Evolutionary conservation across 805 yeast genomes (phyloP).

Genomic region (Grigorovia humatica): DNA sequence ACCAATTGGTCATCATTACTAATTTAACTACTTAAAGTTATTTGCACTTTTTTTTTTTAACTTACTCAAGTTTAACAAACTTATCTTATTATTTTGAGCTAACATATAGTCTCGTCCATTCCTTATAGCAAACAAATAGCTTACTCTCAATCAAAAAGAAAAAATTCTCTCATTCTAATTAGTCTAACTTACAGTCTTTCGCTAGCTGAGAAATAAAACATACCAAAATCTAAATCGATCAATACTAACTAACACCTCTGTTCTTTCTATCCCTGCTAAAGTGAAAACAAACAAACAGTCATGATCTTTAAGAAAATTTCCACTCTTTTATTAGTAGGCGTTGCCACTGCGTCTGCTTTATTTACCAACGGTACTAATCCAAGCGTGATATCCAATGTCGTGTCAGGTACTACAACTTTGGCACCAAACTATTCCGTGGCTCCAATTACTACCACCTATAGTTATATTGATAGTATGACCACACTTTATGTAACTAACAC

Average conservation of each 20-base stretch:
- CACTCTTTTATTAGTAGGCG: conserved; percentile 5
- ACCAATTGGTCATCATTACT: background rate
- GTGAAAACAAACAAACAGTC: background rate
- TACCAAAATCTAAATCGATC: background rate
- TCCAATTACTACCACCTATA: conserved; percentile 9
- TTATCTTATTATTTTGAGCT: conserved; percentile 4
- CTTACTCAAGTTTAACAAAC: background rate
- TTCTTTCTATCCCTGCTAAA: conserved; percentile 1
- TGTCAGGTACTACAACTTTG: conserved; percentile 10
- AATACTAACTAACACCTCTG: background rate
- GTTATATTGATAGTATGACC: conserved; percentile 18
- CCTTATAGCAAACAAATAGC: conserved; percentile 4
- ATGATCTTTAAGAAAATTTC: conserved; percentile 8
- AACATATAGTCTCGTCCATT: conserved; percentile 16
- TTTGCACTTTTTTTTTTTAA: background rate
- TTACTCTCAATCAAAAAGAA: background rate
- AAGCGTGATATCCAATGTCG: background rate
- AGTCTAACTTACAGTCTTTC: conserved; percentile 2
- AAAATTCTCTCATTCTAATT: background rate
- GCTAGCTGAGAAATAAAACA: background rate
- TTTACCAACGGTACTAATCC: conserved; percentile 12
- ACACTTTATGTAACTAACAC: conserved; percentile 20
- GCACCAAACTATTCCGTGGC: conserved; percentile 15
- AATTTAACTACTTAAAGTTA: background rate
- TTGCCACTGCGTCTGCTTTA: conserved; percentile 11